Percentiles rank a stretch among this genome's conserved stretches.
Evolutionary conservation across 495 filamentous ascomycete genomes (phyloP).

Genomic region (Penicillium subrubescens): DNA sequence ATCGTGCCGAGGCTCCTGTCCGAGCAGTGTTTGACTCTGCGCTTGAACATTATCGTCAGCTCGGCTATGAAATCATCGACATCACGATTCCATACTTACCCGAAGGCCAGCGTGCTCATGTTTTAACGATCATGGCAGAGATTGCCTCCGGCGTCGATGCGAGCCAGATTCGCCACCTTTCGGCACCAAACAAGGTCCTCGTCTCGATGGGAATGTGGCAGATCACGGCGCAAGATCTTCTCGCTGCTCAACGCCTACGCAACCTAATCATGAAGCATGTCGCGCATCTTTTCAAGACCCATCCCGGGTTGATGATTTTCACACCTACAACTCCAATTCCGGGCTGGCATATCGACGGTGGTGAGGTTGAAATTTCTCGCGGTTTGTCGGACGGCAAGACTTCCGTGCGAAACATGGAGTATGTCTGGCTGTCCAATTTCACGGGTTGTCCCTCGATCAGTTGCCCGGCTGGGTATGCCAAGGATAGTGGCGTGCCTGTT

Average conservation of each 20-base stretch:
- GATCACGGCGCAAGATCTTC: conserved; percentile 68
- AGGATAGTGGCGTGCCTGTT: conserved; percentile 63
- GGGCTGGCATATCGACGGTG: conserved; percentile 66
- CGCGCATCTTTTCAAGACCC: conserved; percentile 64
- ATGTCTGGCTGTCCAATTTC: conserved; percentile 85
- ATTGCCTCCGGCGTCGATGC: conserved; percentile 49
- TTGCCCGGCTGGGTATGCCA: conserved; percentile 73
- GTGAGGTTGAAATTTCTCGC: conserved; percentile 55
- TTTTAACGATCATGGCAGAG: conserved; percentile 77
- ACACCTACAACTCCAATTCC: conserved; percentile 77
- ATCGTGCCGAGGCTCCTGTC: conserved; percentile 65
- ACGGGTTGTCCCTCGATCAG: conserved; percentile 77
- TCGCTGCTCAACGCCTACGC: conserved; percentile 74
- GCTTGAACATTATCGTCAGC: conserved; percentile 61
- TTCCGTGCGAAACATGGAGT: conserved; percentile 80
- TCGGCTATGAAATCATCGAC: conserved; percentile 68
- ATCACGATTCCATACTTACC: conserved; percentile 76
- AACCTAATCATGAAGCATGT: conserved; percentile 82
- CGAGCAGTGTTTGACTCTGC: conserved; percentile 58
- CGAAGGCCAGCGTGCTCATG: conserved; percentile 76
- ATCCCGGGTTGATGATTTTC: conserved; percentile 79
- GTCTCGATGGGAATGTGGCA: conserved; percentile 60
- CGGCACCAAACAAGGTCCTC: conserved; percentile 73
- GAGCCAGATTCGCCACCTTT: conserved; percentile 52
- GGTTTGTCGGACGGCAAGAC: conserved; percentile 75